phyloP scores from a whole-genome alignment of 768 basidiomycete species.

The Auriculariales sp. region DNA sequence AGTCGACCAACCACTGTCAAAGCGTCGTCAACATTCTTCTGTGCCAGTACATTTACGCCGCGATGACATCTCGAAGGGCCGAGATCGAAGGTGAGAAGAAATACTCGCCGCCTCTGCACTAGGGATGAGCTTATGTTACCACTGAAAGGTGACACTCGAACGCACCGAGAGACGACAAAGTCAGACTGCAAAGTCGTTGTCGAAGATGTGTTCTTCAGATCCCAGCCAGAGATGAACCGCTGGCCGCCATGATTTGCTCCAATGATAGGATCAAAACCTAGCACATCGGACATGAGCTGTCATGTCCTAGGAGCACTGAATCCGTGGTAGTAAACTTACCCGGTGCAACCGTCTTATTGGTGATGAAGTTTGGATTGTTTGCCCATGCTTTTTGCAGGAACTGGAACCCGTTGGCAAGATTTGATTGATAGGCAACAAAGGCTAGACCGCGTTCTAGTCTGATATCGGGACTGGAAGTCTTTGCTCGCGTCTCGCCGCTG shows the following conservation, averaged over 20 bases:
- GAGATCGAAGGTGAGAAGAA: constrained; percentile 4
- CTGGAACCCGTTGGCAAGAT: constrained; percentile 17
- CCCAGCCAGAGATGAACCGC: constrained; percentile 4
- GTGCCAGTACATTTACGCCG: too few relatives aligned
- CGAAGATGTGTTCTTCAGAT: not conserved
- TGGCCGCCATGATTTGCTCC: constrained; percentile 2
- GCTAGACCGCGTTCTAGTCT: constrained; percentile 29
- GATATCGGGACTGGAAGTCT: too few relatives aligned
- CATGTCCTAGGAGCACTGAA: too few relatives aligned
- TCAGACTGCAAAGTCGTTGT: not conserved
- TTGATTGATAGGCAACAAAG: constrained; percentile 20
- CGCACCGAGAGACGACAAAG: constrained; percentile 1
- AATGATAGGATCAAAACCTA: not conserved
- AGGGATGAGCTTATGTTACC: not conserved
- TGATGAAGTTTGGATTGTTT: not conserved
- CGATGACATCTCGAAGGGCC: constrained; percentile 3
- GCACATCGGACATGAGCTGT: too few relatives aligned
- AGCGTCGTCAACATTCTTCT: too few relatives aligned
- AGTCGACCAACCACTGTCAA: too few relatives aligned
- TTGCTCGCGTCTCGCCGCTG: not conserved
- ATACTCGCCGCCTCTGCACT: constrained; percentile 1
- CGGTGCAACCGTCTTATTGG: not conserved
- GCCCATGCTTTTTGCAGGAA: constrained; percentile 10
- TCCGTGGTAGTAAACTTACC: too few relatives aligned
- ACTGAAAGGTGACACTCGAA: not conserved